Conservation (phyloP, 441 rosid genomes). For the Hura crepitans region DNA sequence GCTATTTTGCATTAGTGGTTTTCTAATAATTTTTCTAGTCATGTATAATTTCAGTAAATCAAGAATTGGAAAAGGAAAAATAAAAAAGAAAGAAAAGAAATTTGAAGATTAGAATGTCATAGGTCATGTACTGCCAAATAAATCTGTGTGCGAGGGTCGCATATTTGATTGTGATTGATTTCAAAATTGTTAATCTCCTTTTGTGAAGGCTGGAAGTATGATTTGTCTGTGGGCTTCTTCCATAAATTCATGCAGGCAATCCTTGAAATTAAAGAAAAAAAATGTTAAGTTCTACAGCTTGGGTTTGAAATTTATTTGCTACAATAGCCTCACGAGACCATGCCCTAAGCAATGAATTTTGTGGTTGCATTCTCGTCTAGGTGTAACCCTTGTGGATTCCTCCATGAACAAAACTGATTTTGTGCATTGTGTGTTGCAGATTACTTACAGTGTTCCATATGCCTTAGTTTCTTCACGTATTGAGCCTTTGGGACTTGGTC, state of each 20-base stretch:
- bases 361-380: constrained; percentile 1
- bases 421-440: constrained; percentile 44
- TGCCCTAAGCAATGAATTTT: neutral
- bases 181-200: constrained; percentile 3
- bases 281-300: neutral
- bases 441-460: constrained; percentile 93
- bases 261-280: neutral
- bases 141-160: neutral
- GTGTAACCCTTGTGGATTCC: neutral
- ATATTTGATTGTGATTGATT: constrained; percentile 7
- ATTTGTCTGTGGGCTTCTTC: neutral
- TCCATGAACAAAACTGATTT: constrained; percentile 15
- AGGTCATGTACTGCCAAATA: neutral
- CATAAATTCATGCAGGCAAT: neutral
- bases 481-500: constrained; percentile 91
- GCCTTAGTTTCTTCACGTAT: constrained; percentile 85
- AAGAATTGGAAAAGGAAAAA: neutral
- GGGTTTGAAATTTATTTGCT: constrained; percentile 5
- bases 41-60: neutral
- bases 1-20: constrained; percentile 3
- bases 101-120: neutral
- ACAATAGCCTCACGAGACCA: constrained; percentile 9
- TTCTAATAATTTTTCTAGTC: neutral
- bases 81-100: neutral
- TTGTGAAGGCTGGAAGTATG: constrained; percentile 8